Conservation (phyloP, 139 green algal genomes). For the Trebouxia sp. region DNA sequence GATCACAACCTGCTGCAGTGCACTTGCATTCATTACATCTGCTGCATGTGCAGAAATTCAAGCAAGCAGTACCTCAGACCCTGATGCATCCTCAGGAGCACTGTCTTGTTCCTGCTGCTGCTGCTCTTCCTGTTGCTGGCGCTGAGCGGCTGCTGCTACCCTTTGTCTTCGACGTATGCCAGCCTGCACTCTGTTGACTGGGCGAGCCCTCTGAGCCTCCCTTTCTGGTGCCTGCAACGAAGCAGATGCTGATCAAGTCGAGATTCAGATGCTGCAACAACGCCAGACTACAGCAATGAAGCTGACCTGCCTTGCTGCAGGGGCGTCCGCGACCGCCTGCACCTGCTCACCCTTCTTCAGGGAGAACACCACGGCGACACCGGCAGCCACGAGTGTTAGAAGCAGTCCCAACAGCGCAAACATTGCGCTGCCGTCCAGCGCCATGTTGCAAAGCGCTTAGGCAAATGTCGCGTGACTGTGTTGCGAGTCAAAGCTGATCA, state of each 20-base stretch:
- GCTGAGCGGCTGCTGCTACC: conserved; percentile 11
- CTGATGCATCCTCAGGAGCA: background rate
- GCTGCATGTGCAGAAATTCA: background rate
- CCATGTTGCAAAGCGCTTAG: background rate
- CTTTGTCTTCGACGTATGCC: background rate
- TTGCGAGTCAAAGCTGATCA: background rate
- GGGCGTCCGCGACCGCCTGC: background rate
- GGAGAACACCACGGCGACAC: background rate
- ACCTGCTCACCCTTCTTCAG: background rate
- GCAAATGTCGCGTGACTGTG: no score
- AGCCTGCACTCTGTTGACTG: conserved; percentile 8
- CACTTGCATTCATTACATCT: no score
- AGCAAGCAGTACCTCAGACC: background rate
- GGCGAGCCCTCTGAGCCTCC: background rate
- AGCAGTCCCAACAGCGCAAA: background rate
- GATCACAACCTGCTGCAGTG: no score
- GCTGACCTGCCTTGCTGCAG: background rate
- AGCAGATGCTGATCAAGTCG: no score
- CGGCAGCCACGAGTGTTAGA: background rate
- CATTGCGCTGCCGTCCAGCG: background rate
- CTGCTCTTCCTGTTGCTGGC: background rate
- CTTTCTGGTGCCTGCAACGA: background rate
- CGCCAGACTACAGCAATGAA: background rate
- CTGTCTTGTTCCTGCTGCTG: background rate
- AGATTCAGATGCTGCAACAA: no score